Evolutionary conservation across 2,329 filamentous ascomycete genomes (phyloP).

Genomic region (Leptographium procerum): DNA sequence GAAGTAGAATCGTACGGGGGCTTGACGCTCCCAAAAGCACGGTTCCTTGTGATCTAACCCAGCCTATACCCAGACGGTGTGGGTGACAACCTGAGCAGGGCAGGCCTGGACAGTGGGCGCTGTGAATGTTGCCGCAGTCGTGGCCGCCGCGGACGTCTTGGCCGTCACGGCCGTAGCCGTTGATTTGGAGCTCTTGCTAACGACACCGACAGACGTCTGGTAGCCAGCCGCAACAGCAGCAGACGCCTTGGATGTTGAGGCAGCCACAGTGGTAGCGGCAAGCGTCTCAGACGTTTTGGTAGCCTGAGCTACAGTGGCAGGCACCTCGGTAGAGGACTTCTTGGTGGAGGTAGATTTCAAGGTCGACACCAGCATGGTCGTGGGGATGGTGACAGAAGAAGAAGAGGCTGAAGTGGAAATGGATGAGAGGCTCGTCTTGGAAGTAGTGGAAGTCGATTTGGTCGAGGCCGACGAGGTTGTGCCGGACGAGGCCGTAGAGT

Average conservation of each 20-base stretch:
- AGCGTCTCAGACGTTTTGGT: no score
- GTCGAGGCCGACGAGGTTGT: not conserved
- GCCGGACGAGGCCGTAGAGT: no score
- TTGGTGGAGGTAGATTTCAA: not conserved
- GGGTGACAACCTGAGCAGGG: not conserved
- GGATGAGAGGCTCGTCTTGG: not conserved
- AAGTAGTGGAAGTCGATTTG: not conserved
- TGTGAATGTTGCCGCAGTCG: not conserved
- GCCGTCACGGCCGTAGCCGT: not conserved
- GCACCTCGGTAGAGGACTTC: not conserved
- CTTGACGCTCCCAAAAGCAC: no score
- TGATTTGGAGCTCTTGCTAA: no score
- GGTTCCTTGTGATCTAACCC: no score
- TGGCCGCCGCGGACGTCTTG: not conserved
- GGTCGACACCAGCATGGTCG: not conserved
- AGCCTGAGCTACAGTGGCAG: no score
- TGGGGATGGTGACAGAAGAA: not conserved
- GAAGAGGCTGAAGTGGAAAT: not conserved
- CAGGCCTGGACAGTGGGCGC: not conserved
- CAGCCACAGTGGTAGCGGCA: not conserved
- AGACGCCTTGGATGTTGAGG: not conserved
- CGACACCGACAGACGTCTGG: not conserved
- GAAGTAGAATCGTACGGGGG: no score
- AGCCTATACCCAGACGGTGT: not conserved
- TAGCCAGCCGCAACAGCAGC: not conserved